Evolutionary conservation across 805 yeast species (phyloP), one percentile per base, ranked within the genome.

Genomic region (Candida rishiriensis): DNA sequence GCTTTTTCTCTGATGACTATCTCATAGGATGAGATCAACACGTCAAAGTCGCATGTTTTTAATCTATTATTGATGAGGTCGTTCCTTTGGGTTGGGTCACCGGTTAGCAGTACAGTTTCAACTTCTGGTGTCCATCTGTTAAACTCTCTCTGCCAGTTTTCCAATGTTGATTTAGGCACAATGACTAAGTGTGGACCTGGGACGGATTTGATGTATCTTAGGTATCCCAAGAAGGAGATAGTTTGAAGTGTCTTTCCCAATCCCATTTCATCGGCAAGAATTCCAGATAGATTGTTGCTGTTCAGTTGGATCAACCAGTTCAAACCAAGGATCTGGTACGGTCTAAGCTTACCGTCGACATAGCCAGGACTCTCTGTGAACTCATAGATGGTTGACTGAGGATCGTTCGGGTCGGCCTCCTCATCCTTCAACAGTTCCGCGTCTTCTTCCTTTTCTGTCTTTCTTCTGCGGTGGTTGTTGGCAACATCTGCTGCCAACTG

Each of bases 241-340:
- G 91, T 85, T 61, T 85, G 93, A 46, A 85, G 66, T 3, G 93
- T 85, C 60, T 85, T 85, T 53, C 93, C 93, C 49, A 85, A 65
- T 1, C 93, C 93, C 93, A 85, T 85, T 65, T 85, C 93, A 64
- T 85, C 93, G 1, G 93, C 93, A 46, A 85, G 69, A 18, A 85
- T 85, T 47, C 93, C 93, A 1, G 85, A 77, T 38, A 85, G 66
- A 47, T 79, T 76, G 64, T 83, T 83, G 50, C 79, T 83, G 54
- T 81, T 78, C 47, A 85, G 64, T 1, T 84, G 73, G 12, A 85
- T 75, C 53, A 85, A 65, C 95, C 95, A 85, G 60, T 85, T 85
- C 48, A 85, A 68, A 49, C 93, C 95, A 61, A 83, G 89, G 49
- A 85, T 73, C 64, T 85, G 95, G 59, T 85, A 85, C 3, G 85